phyloP scores from a whole-genome alignment of 257 asterid species.

The Nicotiana sylvestris region DNA sequence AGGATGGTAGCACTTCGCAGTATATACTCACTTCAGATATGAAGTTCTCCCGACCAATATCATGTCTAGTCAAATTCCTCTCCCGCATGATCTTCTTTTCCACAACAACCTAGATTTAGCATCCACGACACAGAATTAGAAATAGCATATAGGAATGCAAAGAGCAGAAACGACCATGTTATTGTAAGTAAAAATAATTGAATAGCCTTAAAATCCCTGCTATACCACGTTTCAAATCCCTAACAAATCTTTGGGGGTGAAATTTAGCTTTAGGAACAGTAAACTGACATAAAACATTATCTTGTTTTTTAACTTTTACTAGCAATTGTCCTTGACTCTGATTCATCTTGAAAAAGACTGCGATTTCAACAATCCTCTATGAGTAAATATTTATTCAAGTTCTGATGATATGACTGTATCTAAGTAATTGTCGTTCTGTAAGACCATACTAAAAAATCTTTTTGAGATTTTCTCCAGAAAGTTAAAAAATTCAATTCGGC shows the following conservation, averaged over 20 bases:
- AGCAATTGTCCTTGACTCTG: neutral
- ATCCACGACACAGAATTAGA: neutral
- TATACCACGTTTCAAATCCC: neutral
- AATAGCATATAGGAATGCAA: too few relatives aligned
- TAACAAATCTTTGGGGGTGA: neutral
- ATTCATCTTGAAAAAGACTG: neutral
- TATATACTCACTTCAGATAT: slow-evolving; percentile 53
- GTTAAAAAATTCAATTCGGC: too few relatives aligned
- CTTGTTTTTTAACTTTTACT: neutral
- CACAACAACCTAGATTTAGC: slow-evolving; percentile 59
- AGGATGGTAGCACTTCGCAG: too few relatives aligned
- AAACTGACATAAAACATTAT: neutral
- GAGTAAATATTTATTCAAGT: neutral
- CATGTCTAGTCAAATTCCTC: slow-evolving; percentile 64
- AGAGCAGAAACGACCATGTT: too few relatives aligned
- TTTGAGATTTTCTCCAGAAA: too few relatives aligned
- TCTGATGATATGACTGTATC: neutral
- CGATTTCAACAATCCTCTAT: neutral
- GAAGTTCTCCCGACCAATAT: slow-evolving; percentile 63
- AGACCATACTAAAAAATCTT: neutral
- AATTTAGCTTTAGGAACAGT: neutral
- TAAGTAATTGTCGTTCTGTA: neutral
- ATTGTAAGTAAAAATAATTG: neutral
- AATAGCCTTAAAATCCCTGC: too few relatives aligned
- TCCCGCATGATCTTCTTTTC: slow-evolving; percentile 84